A percentile compares a stretch with the other conserved stretches of the same genome.
phyloP scores from a whole-genome alignment of 805 yeast species.

The Wickerhamomyces pijperi region DNA sequence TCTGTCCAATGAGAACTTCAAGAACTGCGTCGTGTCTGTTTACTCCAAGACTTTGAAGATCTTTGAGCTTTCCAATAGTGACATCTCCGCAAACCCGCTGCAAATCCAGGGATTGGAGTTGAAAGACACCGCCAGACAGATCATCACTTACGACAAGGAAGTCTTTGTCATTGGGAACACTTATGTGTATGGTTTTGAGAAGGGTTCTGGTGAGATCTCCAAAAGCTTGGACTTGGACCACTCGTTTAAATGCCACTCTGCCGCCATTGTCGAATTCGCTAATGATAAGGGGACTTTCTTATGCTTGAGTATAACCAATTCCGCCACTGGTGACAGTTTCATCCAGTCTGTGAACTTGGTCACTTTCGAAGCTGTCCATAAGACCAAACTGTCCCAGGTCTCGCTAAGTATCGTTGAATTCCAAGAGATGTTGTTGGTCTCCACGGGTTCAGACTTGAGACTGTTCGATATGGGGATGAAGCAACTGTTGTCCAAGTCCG shows the following conservation, averaged over 20 bases:
- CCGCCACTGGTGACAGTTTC: not conserved
- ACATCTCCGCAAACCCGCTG: constrained; percentile 14
- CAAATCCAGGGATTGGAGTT: constrained; percentile 29
- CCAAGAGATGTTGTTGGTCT: constrained; percentile 51
- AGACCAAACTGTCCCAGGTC: constrained; percentile 34
- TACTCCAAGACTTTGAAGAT: constrained; percentile 41
- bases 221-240: constrained; percentile 6
- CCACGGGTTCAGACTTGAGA: constrained; percentile 39
- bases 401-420: constrained; percentile 35
- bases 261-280: constrained; percentile 15
- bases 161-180: not conserved
- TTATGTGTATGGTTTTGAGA: constrained; percentile 2
- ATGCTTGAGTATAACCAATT: not conserved
- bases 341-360: not conserved
- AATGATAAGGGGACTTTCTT: constrained; percentile 22
- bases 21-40: constrained; percentile 55
- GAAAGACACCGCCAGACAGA: constrained; percentile 38
- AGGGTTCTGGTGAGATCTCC: constrained; percentile 6
- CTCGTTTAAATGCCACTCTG: constrained; percentile 7
- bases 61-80: constrained; percentile 21
- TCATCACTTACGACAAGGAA: constrained; percentile 12
- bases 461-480: constrained; percentile 68
- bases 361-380: constrained; percentile 40
- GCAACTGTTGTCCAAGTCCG: constrained; percentile 63
- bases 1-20: constrained; percentile 43